Evolutionary conservation across 2,329 filamentous ascomycete species (phyloP), one percentile per base, ranked within the genome.

Genomic region (Diaporthe aspalathi): DNA sequence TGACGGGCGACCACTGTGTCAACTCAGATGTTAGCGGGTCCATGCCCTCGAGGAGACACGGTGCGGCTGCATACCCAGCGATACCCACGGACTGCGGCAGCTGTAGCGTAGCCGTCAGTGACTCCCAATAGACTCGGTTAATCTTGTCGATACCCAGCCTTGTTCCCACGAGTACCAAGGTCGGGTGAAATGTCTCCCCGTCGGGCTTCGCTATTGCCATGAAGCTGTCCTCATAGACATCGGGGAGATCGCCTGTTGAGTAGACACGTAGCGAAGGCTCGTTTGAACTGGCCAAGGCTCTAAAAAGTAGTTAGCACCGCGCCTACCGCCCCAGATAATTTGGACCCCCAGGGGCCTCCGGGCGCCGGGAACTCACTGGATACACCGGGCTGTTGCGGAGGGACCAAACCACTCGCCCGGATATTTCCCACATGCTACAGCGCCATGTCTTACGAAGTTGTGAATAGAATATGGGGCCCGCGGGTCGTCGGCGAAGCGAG

Each of bases 391-490:
- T 12, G 96, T 97, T 8, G 96, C 96, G 22, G 94, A 98, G n/a
- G 96, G 96, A 0, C 96, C 96, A 82, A 99, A 99, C 96, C 96
- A 99, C 82, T 98, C 94, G 47, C 96, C 96, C 0, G 96, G 96
- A 78, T 97, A 93, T 81, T 97, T 98, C 5, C 94, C 95, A 81
- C 96, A 99, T 3, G 92, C 92, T 45, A 88, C 86, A 29, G 94
- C 94, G 22, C 96, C 96, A 76, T 97, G 93, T 67, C 91, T 87
- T 45, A 99, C 96, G 78, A 99, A 99, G 73, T 92, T 93, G 78
- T 99, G 96, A 76, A 99, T 94, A 1, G 95, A 98, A 79, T 97
- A 98, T 0, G 94, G 94, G 4, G 96, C 94, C 75, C 87, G 88
- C 2, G 93, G 90, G 73, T 95, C 91, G 77, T 99, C 96, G 29